Base-by-base conservation (phyloP, 768 basidiomycete genomes). In the Wakefieldia striispora region DNA sequence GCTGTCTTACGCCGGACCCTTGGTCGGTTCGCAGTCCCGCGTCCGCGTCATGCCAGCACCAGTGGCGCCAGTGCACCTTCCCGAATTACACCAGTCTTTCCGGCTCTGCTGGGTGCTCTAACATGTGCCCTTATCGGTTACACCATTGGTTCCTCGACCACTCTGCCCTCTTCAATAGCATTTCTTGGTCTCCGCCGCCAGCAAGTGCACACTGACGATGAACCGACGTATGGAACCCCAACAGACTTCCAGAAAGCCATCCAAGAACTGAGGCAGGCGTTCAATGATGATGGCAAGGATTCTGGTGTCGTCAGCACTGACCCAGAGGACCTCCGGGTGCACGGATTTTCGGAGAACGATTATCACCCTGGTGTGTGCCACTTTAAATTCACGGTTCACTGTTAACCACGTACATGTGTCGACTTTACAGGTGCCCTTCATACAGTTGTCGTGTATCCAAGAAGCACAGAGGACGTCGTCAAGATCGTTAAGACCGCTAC, bases 391-490 rank as follows among this genome's bases (percentile, higher is more conserved):
- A n/a, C n/a, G n/a, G n/a, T n/a, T n/a, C n/a, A n/a, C n/a, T 24
- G 7, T 24, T 7, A 5, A 24, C 9, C 21, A 11, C 7, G 27
- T 24, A 12, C 51, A 3, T 46, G 47, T 16, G 35, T 20, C 13
- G 47, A 3, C 21, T 40, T 23, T 21, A 33, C 41, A 80, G 80
- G 68, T 41, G 60, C 66, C 26, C 58, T 62, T 7, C 85, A 83
- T 41, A 81, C 75, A 35, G 82, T 86, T 6, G 76, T 88, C 1
- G 80, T 87, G 3, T 84, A 81, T 58, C 85, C 86, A 0, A 57
- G 66, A 16, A 78, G 74, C 21, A 94, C 92, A 0, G 86, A 89
- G 54, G 91, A 95, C 56, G 90, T 95, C 1, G 84, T 86, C 35
- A 76, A 80, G 56, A 77, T 92, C 41, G 86, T 95, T 41, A 80